Evolutionary conservation across 2,329 filamentous ascomycete species (phyloP), one percentile per base, ranked within the genome.

Genomic region (Thermothelomyces thermophilus): DNA sequence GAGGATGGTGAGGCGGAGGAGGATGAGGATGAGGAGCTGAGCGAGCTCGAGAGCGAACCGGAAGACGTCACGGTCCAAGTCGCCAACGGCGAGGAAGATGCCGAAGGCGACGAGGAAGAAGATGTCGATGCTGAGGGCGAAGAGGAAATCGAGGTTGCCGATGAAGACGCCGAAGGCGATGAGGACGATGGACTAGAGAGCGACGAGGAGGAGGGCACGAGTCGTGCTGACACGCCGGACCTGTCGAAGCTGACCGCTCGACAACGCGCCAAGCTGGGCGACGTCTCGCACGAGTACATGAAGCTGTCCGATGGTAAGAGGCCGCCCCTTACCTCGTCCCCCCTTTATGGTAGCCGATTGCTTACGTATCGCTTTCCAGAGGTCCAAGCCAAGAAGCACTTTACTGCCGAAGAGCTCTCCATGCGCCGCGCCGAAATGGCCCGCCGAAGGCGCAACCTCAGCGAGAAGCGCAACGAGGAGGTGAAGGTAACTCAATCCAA

Each of bases 361-460:
- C 59, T 62, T 53, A 63, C 34, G 31, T 48, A 19, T 4, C 34
- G 33, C 13, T 35, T 10, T 35, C 13, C 66, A 81, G 79, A 82
- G 72, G 79, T 82, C 4, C 79, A 82, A 72, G 78, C 73, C 2
- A 82, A 82, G 65, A 81, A 81, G 62, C 67, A 72, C 22, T 81
- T 82, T 45, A 82, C 79, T 2, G 78, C 77, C 2, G 79, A 82
- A 58, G 79, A 82, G 56, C 62, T 81, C 10, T 80, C 77, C 20
- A 82, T 82, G 79, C 72, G 79, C 11, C 71, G 79, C 5, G 74
- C 78, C 35, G 79, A 82, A 60, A 82, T 82, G 79, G 79, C 79
- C 3, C 75, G 79, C 22, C 72, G 79, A 40, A 70, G 79, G 51
- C 74, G 79, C 40, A 82, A 82, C 58, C 70, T 82, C n/a, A 81